phyloP scores from a whole-genome alignment of 208 protist genomes.

The Acanthamoeba culbertsoni region DNA sequence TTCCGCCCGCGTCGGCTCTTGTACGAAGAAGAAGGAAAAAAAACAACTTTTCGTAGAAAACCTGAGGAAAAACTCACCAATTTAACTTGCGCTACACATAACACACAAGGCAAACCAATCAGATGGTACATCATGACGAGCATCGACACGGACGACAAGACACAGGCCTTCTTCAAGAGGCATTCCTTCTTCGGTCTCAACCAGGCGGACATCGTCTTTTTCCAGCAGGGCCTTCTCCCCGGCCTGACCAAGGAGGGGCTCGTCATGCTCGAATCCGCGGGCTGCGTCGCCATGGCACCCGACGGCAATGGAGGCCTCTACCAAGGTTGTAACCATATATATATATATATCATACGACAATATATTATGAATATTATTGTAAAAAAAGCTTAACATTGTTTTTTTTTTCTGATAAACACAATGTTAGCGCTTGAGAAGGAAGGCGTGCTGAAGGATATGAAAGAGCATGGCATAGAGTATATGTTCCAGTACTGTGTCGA shows the following conservation, averaged over 20 bases:
- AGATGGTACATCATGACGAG: conserved; percentile 96
- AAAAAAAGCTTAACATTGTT: conserved; percentile 8
- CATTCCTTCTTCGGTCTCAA: conserved; percentile 94
- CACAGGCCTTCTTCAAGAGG: conserved; percentile 90
- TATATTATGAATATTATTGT: background rate
- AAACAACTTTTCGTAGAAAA: background rate
- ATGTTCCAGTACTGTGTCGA: conserved; percentile 96
- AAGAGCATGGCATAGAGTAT: conserved; percentile 87
- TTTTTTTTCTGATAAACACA: conserved; percentile 1
- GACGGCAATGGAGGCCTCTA: conserved; percentile 97
- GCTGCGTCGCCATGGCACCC: conserved; percentile 88
- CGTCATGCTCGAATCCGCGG: conserved; percentile 88
- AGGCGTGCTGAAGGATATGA: conserved; percentile 87
- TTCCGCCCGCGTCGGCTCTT: background rate
- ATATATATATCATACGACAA: background rate
- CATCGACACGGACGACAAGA: conserved; percentile 90
- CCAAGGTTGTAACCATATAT: conserved; percentile 53
- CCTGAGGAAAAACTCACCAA: too few relatives aligned
- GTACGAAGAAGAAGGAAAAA: background rate
- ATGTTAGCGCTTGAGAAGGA: conserved; percentile 68
- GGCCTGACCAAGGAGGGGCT: conserved; percentile 93
- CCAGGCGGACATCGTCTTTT: conserved; percentile 92
- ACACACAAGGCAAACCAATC: conserved; percentile 61
- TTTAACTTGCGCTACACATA: background rate
- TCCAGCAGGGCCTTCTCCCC: conserved; percentile 89